These are phyloP conservation scores for Prunus yedoensis DNA, from an alignment of 331 rosid species.

Conservation along the genomic window DNA sequence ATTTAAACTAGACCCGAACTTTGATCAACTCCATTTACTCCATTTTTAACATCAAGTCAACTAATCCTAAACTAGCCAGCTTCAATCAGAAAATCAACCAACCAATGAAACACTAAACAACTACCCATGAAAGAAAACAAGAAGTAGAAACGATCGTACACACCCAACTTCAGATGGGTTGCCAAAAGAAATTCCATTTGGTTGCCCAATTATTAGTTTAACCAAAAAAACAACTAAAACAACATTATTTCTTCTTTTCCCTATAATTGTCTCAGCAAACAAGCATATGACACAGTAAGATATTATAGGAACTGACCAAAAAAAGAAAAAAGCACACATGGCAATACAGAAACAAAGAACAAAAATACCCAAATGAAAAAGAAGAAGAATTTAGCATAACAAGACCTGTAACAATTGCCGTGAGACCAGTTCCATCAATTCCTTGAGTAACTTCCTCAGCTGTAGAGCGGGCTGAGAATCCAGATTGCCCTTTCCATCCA, in stretches of 20 bases:
- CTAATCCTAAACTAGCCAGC: not conserved
- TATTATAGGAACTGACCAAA: not conserved
- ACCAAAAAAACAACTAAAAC: not conserved
- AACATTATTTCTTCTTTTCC: not conserved
- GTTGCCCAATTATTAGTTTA: not conserved
- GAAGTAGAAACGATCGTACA: not conserved
- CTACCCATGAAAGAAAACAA: not conserved
- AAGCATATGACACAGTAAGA: not conserved
- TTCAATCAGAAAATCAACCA: not conserved
- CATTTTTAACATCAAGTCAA: not conserved
- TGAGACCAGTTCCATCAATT: conserved; percentile 64
- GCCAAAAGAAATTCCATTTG: not conserved
- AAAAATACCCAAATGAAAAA: not conserved
- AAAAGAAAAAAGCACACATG: not conserved
- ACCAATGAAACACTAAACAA: not conserved
- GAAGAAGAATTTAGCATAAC: not conserved
- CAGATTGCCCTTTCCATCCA: conserved; percentile 69
- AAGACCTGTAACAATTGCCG: conserved; percentile 73
- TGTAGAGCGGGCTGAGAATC: conserved; percentile 76
- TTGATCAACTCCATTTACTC: not conserved
- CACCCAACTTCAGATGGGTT: not conserved
- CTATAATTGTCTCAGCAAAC: not conserved
- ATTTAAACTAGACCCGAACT: not conserved
- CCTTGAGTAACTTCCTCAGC: conserved; percentile 77
- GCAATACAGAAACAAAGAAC: not conserved